A percentile compares a stretch with the other conserved stretches of the same genome.
These are phyloP conservation scores for Dictyostelium brefeldianum DNA, from an alignment of 78 protist genomes.

Conservation along the genomic window DNA sequence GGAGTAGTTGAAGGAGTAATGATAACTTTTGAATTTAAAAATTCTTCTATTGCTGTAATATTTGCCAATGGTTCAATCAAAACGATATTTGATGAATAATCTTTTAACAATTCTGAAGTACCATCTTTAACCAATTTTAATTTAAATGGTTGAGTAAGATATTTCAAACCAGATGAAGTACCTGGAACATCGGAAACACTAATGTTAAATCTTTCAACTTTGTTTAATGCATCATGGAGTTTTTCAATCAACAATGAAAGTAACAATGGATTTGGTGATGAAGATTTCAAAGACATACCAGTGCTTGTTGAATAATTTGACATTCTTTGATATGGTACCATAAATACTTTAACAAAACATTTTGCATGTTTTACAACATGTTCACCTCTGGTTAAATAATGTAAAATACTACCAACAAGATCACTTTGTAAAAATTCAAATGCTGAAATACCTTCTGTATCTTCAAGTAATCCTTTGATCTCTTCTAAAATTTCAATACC, in stretches of 20 bases:
- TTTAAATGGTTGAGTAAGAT: slow-evolving; percentile 85
- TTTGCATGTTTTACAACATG: slow-evolving; percentile 45
- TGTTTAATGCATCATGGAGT: slow-evolving; percentile 77
- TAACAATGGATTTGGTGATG: slow-evolving; percentile 10
- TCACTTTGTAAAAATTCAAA: slow-evolving; percentile 80
- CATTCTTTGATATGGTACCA: slow-evolving; percentile 16
- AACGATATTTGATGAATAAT: slow-evolving; percentile 73
- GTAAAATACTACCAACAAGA: slow-evolving; percentile 51
- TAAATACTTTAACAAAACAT: slow-evolving; percentile 66
- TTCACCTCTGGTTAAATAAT: slow-evolving; percentile 67
- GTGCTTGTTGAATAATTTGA: not conserved
- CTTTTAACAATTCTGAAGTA: slow-evolving; percentile 20
- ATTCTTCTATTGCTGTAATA: slow-evolving; percentile 84
- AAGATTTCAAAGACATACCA: slow-evolving; percentile 19
- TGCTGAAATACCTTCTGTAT: slow-evolving; percentile 76
- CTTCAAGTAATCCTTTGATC: slow-evolving; percentile 19
- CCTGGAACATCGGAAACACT: slow-evolving; percentile 66
- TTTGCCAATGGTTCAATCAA: slow-evolving; percentile 90
- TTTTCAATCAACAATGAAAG: slow-evolving; percentile 62
- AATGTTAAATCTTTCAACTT: slow-evolving; percentile 75
- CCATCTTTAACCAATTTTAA: slow-evolving; percentile 59
- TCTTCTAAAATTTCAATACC: slow-evolving; percentile 73
- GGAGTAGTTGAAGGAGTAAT: not conserved
- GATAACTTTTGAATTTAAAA: slow-evolving; percentile 82
- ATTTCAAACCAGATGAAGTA: slow-evolving; percentile 77